Base-by-base conservation (phyloP, 495 filamentous ascomycete genomes). In the Amphirosellinia nigrospora region DNA sequence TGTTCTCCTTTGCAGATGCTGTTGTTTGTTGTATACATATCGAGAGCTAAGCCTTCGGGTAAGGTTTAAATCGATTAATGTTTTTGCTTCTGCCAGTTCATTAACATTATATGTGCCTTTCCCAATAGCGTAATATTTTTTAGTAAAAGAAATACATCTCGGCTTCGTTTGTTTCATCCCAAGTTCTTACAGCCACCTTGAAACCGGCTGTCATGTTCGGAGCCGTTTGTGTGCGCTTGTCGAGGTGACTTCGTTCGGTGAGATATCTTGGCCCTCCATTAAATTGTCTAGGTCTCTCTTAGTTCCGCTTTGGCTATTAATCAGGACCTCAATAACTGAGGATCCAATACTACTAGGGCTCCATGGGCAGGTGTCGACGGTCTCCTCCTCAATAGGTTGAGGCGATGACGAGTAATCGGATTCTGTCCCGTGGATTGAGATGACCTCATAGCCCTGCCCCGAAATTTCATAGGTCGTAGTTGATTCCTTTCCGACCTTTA, bases 401-500 rank as follows among this genome's bases (percentile, higher is more conserved):
- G 66, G 30, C n/a, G 66, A 41, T 7, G 39, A 60, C 36, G 66
- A 50, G 32, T 10, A 41, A 6, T 68, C 43, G 21, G 66, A 68
- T 34, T 68, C 66, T 4, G 56, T 50, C 16, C 32, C 58, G 15
- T 69, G 66, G 11, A 69, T 39, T 28, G 66, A 69, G 43, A 61
- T 61, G 58, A 62, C 45, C 45, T 55, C 50, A 26, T 16, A 32
- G 11, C 56, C 36, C 34, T 15, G 48, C 5, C 16, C 36, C 9
- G 36, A 32, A 26, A 43, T 39, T 8, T 39, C 55, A 30, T 16
- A 10, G 41, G 21, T 15, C 30, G 55, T 19, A 3, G 34, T 52
- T 32, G 34, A 43, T 9, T 69, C 56, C 53, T 69, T 34, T 59
- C 62, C 62, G 34, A 62, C 34, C 9, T 41, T 34, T 23, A 21